Conservation (phyloP, 2,329 filamentous ascomycete genomes). For the Pseudogymnoascus sp. region DNA sequence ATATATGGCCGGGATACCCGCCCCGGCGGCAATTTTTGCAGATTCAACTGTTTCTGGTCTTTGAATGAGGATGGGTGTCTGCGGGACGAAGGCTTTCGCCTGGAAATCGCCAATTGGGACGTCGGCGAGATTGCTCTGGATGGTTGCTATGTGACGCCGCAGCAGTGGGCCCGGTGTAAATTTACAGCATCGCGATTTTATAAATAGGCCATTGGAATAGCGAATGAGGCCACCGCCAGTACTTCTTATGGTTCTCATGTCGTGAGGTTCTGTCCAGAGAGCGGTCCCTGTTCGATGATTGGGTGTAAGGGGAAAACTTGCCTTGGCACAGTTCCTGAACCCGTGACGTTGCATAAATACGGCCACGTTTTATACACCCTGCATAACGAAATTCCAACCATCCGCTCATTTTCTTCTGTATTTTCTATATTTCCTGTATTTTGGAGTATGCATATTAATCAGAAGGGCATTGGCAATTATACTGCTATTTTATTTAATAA, state of each 20-base stretch:
- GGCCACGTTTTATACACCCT: neutral
- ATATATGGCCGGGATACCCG: constrained; percentile 42
- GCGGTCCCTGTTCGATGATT: neutral
- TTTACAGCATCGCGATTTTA: neutral
- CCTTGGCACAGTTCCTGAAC: neutral
- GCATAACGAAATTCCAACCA: neutral
- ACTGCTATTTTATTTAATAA: neutral
- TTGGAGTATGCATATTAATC: neutral
- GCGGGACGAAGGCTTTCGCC: constrained; percentile 41
- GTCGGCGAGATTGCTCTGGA: constrained; percentile 13
- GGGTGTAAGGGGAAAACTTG: neutral
- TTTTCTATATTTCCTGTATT: neutral
- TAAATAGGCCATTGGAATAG: neutral
- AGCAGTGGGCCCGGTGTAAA: neutral
- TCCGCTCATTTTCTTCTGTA: neutral
- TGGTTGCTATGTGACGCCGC: neutral
- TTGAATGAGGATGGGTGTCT: constrained; percentile 43
- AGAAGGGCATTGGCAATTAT: neutral
- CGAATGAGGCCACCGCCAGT: neutral
- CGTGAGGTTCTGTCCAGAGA: neutral
- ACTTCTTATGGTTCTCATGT: neutral
- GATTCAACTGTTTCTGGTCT: constrained; percentile 14
- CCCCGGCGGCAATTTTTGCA: constrained; percentile 25
- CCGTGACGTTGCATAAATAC: neutral
- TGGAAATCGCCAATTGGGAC: constrained; percentile 40